phyloP scores from a whole-genome alignment of 805 yeast species.

The Saccharomycopsis amapae region DNA sequence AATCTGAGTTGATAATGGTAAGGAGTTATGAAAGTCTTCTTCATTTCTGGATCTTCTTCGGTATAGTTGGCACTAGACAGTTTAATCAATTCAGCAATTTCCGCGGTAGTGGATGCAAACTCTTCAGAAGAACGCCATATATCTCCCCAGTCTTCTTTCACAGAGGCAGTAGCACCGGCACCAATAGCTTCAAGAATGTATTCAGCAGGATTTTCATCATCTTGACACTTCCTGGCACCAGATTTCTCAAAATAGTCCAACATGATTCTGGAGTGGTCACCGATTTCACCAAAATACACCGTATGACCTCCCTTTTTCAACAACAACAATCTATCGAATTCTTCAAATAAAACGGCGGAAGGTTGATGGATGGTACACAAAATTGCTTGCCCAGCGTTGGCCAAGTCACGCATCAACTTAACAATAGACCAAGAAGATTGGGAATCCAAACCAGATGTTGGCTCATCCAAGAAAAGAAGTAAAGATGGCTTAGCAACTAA shows the following conservation, averaged over 20 bases:
- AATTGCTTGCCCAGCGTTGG: slow-evolving; percentile 44
- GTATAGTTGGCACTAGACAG: neutral
- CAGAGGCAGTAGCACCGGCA: slow-evolving; percentile 65
- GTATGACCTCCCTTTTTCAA: slow-evolving; percentile 46
- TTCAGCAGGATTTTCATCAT: slow-evolving; percentile 65
- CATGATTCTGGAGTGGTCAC: slow-evolving; percentile 45
- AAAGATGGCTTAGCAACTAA: slow-evolving; percentile 48
- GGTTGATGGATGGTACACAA: slow-evolving; percentile 54
- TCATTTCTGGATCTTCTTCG: slow-evolving; percentile 23
- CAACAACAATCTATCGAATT: slow-evolving; percentile 40
- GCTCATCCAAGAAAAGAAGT: slow-evolving; percentile 50
- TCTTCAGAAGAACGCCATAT: slow-evolving; percentile 48
- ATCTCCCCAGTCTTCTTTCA: slow-evolving; percentile 50
- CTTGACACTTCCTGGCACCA: slow-evolving; percentile 58
- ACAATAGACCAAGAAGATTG: slow-evolving; percentile 50
- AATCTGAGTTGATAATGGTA: slow-evolving; percentile 37
- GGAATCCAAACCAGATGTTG: slow-evolving; percentile 54
- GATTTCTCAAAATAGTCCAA: slow-evolving; percentile 54
- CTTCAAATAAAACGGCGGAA: slow-evolving; percentile 42
- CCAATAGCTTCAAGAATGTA: slow-evolving; percentile 68
- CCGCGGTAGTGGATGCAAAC: slow-evolving; percentile 24
- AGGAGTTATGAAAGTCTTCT: slow-evolving; percentile 38
- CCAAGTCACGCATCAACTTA: slow-evolving; percentile 37
- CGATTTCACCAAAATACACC: slow-evolving; percentile 60
- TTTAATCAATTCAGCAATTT: slow-evolving; percentile 27